These are phyloP conservation scores for Boletus tomentosulus DNA, from an alignment of 768 basidiomycete species.

Conservation along the genomic window DNA sequence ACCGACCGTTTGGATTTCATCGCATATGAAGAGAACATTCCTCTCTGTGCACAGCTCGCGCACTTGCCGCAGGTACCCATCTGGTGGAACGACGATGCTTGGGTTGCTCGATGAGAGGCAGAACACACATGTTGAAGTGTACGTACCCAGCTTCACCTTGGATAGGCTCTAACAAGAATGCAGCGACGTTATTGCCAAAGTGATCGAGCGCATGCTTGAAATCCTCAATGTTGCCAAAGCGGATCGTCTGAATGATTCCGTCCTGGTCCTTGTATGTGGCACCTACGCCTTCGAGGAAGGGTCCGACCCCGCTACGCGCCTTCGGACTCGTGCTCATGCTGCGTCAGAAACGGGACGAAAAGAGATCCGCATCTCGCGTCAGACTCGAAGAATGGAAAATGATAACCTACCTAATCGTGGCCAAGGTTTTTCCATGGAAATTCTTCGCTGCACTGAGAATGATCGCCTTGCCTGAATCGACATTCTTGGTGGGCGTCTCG, in stretches of 20 bases:
- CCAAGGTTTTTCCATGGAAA: constrained; percentile 93
- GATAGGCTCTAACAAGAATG: constrained; percentile 95
- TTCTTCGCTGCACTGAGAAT: constrained; percentile 84
- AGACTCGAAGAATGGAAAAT: not conserved
- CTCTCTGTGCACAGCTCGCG: constrained; percentile 86
- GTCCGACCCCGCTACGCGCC: constrained; percentile 81
- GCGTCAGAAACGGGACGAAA: constrained; percentile 7
- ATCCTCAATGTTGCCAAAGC: constrained; percentile 83
- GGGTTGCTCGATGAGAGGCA: not conserved
- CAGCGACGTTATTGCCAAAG: constrained; percentile 80
- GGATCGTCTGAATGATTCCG: constrained; percentile 54
- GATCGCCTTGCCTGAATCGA: constrained; percentile 62
- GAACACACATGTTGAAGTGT: not conserved
- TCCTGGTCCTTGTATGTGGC: constrained; percentile 60
- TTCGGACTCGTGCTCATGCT: constrained; percentile 96
- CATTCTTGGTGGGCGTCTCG: constrained; percentile 67
- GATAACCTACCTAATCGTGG: constrained; percentile 68
- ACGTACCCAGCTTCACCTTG: constrained; percentile 96
- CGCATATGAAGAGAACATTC: constrained; percentile 91
- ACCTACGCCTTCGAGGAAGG: constrained; percentile 82
- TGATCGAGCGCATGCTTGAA: constrained; percentile 75
- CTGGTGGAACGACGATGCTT: constrained; percentile 88
- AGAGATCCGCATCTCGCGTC: not conserved
- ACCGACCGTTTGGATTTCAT: constrained; percentile 92
- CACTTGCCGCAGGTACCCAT: constrained; percentile 77